Percentiles rank a stretch among this genome's conserved stretches.
Evolutionary conservation across 108 stramenopile species (phyloP).

Genomic region (Epipyxis sp.): DNA sequence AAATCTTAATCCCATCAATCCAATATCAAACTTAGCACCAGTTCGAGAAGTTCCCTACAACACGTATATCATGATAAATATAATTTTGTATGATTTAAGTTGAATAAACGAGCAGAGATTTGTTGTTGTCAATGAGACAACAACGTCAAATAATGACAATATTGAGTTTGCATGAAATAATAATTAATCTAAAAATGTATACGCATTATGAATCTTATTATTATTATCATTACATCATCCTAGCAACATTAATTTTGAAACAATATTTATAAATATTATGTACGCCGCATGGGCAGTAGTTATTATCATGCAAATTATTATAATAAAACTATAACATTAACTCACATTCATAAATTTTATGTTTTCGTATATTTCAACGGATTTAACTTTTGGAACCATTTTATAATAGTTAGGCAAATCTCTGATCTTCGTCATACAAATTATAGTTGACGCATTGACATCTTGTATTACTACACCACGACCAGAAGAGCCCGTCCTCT

Average conservation of each 20-base stretch:
- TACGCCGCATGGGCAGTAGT: too few species aligned
- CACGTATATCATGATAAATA: too few species aligned
- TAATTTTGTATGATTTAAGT: too few species aligned
- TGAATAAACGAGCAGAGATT: too few species aligned
- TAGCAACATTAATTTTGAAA: too few species aligned
- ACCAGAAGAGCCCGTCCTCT: background rate
- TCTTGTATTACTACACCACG: slow-evolving; percentile 20
- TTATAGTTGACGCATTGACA: background rate
- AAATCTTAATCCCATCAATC: slow-evolving; percentile 4
- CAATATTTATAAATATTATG: too few species aligned
- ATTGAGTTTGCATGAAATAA: background rate
- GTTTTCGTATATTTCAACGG: slow-evolving; percentile 1
- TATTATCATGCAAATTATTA: background rate
- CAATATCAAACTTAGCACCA: background rate
- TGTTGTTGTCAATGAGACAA: too few species aligned
- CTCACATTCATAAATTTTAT: background rate
- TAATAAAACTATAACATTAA: background rate
- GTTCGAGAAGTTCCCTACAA: background rate
- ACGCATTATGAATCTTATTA: too few species aligned
- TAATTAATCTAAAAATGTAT: too few species aligned
- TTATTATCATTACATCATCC: too few species aligned
- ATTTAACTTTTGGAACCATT: slow-evolving; percentile 8
- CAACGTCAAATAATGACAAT: too few species aligned
- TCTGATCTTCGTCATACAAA: background rate
- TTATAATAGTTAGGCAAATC: background rate